Evolutionary conservation across 305 asterid genomes (phyloP), one percentile per base, ranked within the genome.

Genomic region (Fraxinus sp.): DNA sequence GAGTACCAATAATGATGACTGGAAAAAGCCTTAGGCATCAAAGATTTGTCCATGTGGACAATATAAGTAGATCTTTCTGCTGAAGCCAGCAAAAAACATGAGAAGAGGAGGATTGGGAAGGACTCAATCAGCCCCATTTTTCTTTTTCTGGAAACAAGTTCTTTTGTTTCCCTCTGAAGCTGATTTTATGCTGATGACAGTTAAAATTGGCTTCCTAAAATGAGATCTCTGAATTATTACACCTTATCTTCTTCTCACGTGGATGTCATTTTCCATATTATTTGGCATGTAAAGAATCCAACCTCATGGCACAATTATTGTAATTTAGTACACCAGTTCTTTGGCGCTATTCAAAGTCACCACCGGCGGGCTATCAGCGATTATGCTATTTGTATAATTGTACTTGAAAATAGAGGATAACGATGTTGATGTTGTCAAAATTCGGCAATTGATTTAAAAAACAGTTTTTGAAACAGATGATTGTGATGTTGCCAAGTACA

Each of bases 1-100:
- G 91, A 84, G 37, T 88, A 90, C 91, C 91, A 88, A 9, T 80
- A 77, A 33, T 80, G 87, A 85, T 85, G 90, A 18, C 70, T 80
- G 57, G 86, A 75, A 11, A 88, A 86, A 20, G 88, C 59, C 16
- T 79, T 86, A 1, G 92, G 92, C 91, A 90, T 90, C 81, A 77
- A 22, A 2, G 86, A 79, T 77, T 64, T 79, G 77, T 84, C 86
- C 86, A 84, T 84, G 24, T 84, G 89, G 68, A 88, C 82, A 52
- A 89, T 86, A 39, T 83, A 89, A 7, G 77, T 75, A 0, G 80
- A 75, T 83, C 83, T 85, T 36, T 81, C 22, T 26, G 85, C 85
- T n/a, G 57, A 82, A 72, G 46, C 82, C n/a, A 68, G 7, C 1
- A 77, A 75, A 82, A 68, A 24, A 35, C 79, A 41, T 20, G 59